Evolutionary conservation across 2,329 filamentous ascomycete species (phyloP).

Genomic region (Colletotrichum noveboracense): DNA sequence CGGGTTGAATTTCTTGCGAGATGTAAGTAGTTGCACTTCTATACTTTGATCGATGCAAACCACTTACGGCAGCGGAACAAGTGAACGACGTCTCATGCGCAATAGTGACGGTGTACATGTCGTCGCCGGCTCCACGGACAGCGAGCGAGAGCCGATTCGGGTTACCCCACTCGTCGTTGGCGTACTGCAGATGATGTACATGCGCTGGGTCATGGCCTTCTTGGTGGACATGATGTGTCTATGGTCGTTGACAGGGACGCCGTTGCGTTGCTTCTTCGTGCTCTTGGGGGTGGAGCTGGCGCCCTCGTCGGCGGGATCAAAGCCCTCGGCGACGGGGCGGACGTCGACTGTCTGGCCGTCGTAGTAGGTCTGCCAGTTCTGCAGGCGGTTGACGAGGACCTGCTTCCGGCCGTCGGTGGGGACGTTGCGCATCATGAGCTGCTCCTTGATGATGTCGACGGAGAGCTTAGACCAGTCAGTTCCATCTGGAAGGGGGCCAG

Average conservation of each 20-base stretch:
- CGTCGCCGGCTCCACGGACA: neutral
- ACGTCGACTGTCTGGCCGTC: neutral
- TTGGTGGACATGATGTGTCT: neutral
- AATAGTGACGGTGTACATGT: conserved; percentile 1
- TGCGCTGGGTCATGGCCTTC: neutral
- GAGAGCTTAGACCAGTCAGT: conserved; percentile 7
- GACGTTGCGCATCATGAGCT: conserved; percentile 10
- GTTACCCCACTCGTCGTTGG: neutral
- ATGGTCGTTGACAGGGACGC: neutral
- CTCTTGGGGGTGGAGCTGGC: neutral
- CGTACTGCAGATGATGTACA: conserved; percentile 6
- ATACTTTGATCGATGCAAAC: neutral
- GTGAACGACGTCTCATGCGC: neutral
- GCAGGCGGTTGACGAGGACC: conserved; percentile 2
- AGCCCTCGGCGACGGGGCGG: neutral
- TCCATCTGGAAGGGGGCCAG: conserved; percentile 12
- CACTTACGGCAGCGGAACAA: conserved; percentile 5
- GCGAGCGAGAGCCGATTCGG: neutral
- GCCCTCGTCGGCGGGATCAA: neutral
- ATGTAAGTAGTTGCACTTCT: neutral
- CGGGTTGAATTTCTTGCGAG: neutral
- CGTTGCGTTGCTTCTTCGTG: neutral
- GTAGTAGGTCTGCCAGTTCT: neutral
- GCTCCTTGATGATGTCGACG: conserved; percentile 12
- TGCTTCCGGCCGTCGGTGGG: neutral